These are phyloP conservation scores for Clavulina sp. DNA, from an alignment of 768 basidiomycete species.

Conservation along the genomic window DNA sequence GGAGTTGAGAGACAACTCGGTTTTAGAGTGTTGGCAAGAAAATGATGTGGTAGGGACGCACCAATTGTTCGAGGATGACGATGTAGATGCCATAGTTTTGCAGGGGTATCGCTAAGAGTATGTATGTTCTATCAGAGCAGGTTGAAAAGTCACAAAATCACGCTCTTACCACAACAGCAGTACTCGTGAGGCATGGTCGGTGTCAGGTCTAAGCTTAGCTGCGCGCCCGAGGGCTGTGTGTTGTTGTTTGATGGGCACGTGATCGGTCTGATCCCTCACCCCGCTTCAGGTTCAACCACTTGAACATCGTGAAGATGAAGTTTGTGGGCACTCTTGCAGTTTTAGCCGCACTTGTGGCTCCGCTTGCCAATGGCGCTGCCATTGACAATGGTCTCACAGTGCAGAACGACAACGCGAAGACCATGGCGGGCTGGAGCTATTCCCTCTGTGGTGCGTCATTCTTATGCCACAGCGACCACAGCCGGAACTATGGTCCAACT, in stretches of 20 bases:
- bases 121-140: constrained; percentile 2
- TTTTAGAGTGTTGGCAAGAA: neutral
- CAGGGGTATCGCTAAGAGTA: constrained; percentile 51
- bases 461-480: constrained; percentile 12
- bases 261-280: too few relatives aligned
- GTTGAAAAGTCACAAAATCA: neutral
- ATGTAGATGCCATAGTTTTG: constrained; percentile 82
- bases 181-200: constrained; percentile 60
- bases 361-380: too few relatives aligned
- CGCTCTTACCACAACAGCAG: constrained; percentile 40
- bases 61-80: constrained; percentile 59
- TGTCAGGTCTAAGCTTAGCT: constrained; percentile 13
- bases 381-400: too few relatives aligned
- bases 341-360: too few relatives aligned
- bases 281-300: too few relatives aligned
- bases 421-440: neutral
- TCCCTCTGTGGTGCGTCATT: constrained; percentile 1
- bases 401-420: too few relatives aligned
- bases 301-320: too few relatives aligned
- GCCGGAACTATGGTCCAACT: too few relatives aligned
- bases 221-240: too few relatives aligned
- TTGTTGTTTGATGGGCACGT: too few relatives aligned
- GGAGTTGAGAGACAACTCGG: too few relatives aligned
- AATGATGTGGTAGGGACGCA: constrained; percentile 12
- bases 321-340: too few relatives aligned